Evolutionary conservation across 495 filamentous ascomycete genomes (phyloP).

Genomic region (Penicillium dipodomyicola): DNA sequence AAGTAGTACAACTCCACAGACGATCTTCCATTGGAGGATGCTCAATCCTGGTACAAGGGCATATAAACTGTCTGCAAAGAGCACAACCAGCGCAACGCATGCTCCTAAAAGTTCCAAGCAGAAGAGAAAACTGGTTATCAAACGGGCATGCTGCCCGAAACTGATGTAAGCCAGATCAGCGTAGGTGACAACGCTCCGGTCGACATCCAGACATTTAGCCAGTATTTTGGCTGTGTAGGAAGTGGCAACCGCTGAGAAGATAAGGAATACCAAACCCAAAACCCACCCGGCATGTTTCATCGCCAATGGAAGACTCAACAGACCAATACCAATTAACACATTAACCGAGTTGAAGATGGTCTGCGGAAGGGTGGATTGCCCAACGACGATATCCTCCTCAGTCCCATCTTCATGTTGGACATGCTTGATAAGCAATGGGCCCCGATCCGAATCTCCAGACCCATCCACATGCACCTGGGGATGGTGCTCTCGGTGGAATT

Average conservation of each 20-base stretch:
- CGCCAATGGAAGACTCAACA: slow-evolving; percentile 85
- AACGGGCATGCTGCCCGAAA: slow-evolving; percentile 78
- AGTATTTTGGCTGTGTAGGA: slow-evolving; percentile 84
- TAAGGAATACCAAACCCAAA: slow-evolving; percentile 72
- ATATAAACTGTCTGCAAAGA: slow-evolving; percentile 89
- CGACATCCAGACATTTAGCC: slow-evolving; percentile 84
- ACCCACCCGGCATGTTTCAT: slow-evolving; percentile 91
- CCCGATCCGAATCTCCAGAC: slow-evolving; percentile 61
- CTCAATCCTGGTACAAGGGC: slow-evolving; percentile 73
- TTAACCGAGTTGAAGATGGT: slow-evolving; percentile 97
- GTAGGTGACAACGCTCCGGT: slow-evolving; percentile 79
- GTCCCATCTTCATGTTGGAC: slow-evolving; percentile 84
- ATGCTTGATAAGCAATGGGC: slow-evolving; percentile 80
- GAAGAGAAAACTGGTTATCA: slow-evolving; percentile 82
- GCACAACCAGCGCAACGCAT: slow-evolving; percentile 85
- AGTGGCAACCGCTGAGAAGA: slow-evolving; percentile 70
- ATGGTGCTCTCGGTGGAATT: slow-evolving; percentile 71
- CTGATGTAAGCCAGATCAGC: slow-evolving; percentile 91
- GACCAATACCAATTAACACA: slow-evolving; percentile 85
- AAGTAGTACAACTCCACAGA: slow-evolving; percentile 76
- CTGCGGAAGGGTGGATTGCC: slow-evolving; percentile 90
- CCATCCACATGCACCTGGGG: slow-evolving; percentile 55
- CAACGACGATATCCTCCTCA: slow-evolving; percentile 75
- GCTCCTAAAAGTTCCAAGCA: slow-evolving; percentile 83
- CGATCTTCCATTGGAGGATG: slow-evolving; percentile 76